Conservation (phyloP, 352 stramenopile species). For the Pilasporangium apinafurcum region DNA sequence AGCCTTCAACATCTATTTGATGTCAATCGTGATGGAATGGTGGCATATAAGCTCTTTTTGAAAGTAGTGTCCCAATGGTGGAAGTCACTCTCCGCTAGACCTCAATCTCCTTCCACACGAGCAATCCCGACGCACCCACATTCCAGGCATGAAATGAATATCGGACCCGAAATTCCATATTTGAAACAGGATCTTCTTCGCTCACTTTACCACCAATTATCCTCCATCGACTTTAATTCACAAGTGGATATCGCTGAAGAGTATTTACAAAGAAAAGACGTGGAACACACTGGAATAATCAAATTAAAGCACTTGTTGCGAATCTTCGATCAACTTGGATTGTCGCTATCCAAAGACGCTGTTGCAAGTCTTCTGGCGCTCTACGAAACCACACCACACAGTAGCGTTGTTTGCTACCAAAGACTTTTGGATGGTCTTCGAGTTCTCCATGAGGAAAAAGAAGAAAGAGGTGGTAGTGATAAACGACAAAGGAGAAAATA, state of each 20-base stretch:
- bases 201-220: conserved; percentile 60
- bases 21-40: conserved; percentile 38
- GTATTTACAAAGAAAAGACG: conserved; percentile 33
- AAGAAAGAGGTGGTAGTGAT: background rate
- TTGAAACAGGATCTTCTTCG: conserved; percentile 25
- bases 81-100: background rate
- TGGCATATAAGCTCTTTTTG: conserved; percentile 72
- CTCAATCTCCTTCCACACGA: background rate
- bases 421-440: conserved; percentile 24
- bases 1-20: conserved; percentile 68
- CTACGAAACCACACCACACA: conserved; percentile 8
- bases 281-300: conserved; percentile 18
- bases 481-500: background rate
- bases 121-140: background rate
- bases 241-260: conserved; percentile 64
- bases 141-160: too few species aligned
- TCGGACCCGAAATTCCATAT: background rate
- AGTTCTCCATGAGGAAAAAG: conserved; percentile 15
- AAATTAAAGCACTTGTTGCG: conserved; percentile 24
- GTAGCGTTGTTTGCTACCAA: conserved; percentile 16
- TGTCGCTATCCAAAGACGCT: conserved; percentile 37
- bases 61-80: conserved; percentile 64
- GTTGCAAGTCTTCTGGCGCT: conserved; percentile 24
- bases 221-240: conserved; percentile 56
- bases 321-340: conserved; percentile 45